Evolutionary conservation across 2,329 filamentous ascomycete species (phyloP), one percentile per base, ranked within the genome.

Genomic region (Golovinomyces cichoracearum): DNA sequence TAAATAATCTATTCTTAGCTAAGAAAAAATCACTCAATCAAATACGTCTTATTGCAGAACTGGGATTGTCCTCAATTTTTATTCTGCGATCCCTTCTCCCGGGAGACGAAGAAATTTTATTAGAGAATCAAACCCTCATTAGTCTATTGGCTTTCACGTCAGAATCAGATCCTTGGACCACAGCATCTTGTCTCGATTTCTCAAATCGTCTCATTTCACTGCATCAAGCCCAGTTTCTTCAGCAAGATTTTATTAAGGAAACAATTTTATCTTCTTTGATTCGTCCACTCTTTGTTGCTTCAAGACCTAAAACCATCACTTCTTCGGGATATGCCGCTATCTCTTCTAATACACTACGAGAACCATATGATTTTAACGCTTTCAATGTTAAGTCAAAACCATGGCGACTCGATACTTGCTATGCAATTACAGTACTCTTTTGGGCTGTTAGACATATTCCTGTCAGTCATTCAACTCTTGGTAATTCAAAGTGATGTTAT

Each of bases 241-340:
- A 51, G 2, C n/a, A 46, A 17, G 49, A 54, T 1, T 70, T 75
- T 54, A 64, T 76, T 54, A 64, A 69, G 17, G 65, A 68, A n/a
- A 63, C 68, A 35, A 65, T 84, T 49, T 69, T 86, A 3, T 66
- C 70, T 52, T 63, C 65, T 56, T 76, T 76, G 57, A 68, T 86
- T 47, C 76, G 76, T 33, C 77, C 77, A 25, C 64, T 82, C 5
- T 85, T 86, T 64, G 67, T 69, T 25, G 69, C 68, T 50, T 66
- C 71, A 15, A 70, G 67, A 19, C 68, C 73, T 4, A 60, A 61
- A 1, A 64, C 65, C 2, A 63, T 80, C 42, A 78, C 76, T 2
- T 62, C 68, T 1, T 65, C 70, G 4, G 75, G 76, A 21, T 68
- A 73, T 27, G 74, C 71, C 57, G 66, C 66, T 35, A 72, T 68